Evolutionary conservation across 1,284 basidiomycete species (phyloP).

Genomic region (Ganoderma multipileum): DNA sequence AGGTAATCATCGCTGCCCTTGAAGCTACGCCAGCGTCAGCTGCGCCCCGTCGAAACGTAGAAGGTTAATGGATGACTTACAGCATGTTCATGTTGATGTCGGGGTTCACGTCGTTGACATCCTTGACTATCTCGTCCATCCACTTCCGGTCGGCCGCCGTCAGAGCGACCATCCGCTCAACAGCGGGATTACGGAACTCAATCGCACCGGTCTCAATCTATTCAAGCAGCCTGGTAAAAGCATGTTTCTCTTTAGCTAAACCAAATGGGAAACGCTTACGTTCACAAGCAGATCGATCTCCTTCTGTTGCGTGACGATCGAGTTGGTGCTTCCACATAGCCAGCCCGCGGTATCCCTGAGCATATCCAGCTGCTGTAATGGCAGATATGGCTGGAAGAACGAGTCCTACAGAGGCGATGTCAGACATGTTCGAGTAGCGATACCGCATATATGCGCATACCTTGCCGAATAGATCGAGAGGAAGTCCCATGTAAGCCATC

Average conservation of each 20-base stretch:
- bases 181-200: constrained; percentile 83
- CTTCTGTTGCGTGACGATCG: constrained; percentile 93
- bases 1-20: constrained; percentile 94
- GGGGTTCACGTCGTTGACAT: constrained; percentile 54
- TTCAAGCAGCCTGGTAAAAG: neutral
- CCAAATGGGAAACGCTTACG: constrained; percentile 50
- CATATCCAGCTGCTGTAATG: constrained; percentile 94
- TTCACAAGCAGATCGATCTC: constrained; percentile 94
- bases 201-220: constrained; percentile 87
- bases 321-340: constrained; percentile 95
- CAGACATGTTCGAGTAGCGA: neutral
- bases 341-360: constrained; percentile 82
- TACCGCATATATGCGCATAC: constrained; percentile 41
- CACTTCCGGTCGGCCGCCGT: constrained; percentile 96
- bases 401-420: constrained; percentile 64
- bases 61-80: constrained; percentile 47
- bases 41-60: neutral
- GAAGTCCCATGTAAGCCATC: constrained; percentile 91
- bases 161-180: constrained; percentile 81
- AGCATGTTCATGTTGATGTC: constrained; percentile 64
- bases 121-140: constrained; percentile 77
- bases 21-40: constrained; percentile 56
- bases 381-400: constrained; percentile 98
- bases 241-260: neutral
- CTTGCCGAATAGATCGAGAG: constrained; percentile 87